Evolutionary conservation across 768 basidiomycete species (phyloP), one percentile per base, ranked within the genome.

Genomic region (Trametopsis cervina): DNA sequence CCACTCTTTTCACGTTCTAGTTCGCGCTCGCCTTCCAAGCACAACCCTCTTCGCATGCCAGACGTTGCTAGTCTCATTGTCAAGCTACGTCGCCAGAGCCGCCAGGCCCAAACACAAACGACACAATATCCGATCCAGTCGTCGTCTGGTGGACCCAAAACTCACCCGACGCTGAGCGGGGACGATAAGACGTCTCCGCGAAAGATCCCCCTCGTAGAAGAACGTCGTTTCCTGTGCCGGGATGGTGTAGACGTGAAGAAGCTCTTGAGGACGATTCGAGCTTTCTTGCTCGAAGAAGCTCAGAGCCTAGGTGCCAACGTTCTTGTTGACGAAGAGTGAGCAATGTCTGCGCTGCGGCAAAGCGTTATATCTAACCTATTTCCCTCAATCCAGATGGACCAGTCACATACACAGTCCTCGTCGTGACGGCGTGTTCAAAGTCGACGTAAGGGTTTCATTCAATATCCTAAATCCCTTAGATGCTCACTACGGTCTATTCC

Each of bases 311-410:
- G 78, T 13, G 80, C 73, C 3, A 81, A 80, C 55, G 77, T 76
- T 1, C 70, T 89, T 46, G 74, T 81, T 2, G 78, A 87, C 36
- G 86, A 89, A 59, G 70, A 75, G 86, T 87, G 59, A 40, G 84
- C 78, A 23, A 40, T 25, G 1, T 26, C 24, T 39, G 25, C 43
- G 4, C 29, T 42, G 27, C n/a, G n/a, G n/a, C 26, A 50, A 13
- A 4, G 18, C 20, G 12, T 33, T 29, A 17, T 37, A 33, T 25
- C 33, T n/a, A 23, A 15, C 17, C n/a, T 2, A 42, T n/a, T 38
- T 6, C 53, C 41, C 13, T 23, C 23, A 40, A 9, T 21, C 20
- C 20, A 87, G 85, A 42, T 88, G 85, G 85, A 70, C 67, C 27
- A 83, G 77, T 60, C 75, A 68, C 2, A 80, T 87, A 43, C 73